Evolutionary conservation across 805 yeast genomes (phyloP), one percentile per base, ranked within the genome.

Genomic region (Cyberlindnera xishuangbannaensis): DNA sequence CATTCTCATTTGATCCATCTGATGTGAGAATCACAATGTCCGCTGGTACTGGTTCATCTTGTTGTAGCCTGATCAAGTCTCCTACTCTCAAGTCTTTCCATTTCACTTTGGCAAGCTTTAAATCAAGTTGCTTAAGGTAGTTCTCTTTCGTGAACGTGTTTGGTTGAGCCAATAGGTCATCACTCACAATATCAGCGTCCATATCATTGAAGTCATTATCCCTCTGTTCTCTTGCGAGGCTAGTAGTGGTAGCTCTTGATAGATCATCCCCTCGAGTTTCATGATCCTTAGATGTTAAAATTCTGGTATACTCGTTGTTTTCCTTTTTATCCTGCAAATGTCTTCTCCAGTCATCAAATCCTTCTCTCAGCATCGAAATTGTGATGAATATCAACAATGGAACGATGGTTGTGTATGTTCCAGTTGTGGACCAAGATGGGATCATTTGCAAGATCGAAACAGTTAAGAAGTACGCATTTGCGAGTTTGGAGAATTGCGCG

Each of bases 361-460:
- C 98, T 61, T 92, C 98, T 45, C 97, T 72, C 7, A 81, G 73
- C 60, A 90, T 87, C 0, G 97, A 85, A 18, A 92, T 83, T 7
- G 85, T 67, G 61, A 92, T 84, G 56, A 92, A 92, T 6, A 92
- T 71, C 57, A 79, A 62, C 37, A 92, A 65, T 2, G 98, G 97
- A 25, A 88, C 70, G 47, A 92, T 90, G 2, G 98, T 92, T 4
- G 97, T 92, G 53, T 77, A 86, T 10, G 87, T 82, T 39, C 97
- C 98, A 0, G 98, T 92, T 6, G 98, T 86, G 2, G 96, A 85
- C 97, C 96, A 92, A 3, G 87, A 76, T 1, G 98, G 97, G 30
- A 92, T 80, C 88, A 90, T 79, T 55, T 92, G 98, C 65, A 92
- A 65, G 41, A 92, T 82, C 3, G 97, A 88, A 13, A 92, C 92